phyloP scores from a whole-genome alignment of 2,329 filamentous ascomycete species.

The Aphanoascus verrucosus region DNA sequence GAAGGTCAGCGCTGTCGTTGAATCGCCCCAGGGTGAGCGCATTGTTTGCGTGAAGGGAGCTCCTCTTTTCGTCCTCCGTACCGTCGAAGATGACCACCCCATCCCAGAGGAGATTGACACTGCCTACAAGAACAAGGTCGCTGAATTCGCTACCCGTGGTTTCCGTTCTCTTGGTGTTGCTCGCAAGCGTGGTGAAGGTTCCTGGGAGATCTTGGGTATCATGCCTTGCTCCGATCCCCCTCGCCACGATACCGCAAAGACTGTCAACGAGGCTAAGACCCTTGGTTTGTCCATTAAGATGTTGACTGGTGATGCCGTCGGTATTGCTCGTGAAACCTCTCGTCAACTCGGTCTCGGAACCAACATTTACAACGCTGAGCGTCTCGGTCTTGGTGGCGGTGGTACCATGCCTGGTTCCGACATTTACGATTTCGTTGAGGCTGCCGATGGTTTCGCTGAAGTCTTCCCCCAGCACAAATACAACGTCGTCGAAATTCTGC shows the following conservation, averaged over 20 bases:
- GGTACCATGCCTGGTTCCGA: conserved; percentile 90
- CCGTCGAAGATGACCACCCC: conserved; percentile 72
- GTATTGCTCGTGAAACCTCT: conserved; percentile 83
- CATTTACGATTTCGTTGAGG: conserved; percentile 91
- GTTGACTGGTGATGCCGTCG: conserved; percentile 89
- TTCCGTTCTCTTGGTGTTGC: conserved; percentile 91
- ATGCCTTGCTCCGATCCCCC: conserved; percentile 91
- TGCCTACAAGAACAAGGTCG: conserved; percentile 85
- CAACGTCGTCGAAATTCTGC: conserved; percentile 83
- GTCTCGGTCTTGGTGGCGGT: conserved; percentile 77
- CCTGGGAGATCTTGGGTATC: conserved; percentile 88
- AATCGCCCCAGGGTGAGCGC: conserved; percentile 71
- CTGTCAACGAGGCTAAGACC: conserved; percentile 78
- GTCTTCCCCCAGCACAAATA: conserved; percentile 95
- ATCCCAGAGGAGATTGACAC: conserved; percentile 66
- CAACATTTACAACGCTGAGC: conserved; percentile 89
- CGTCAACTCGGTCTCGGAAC: conserved; percentile 84
- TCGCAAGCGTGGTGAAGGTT: conserved; percentile 69
- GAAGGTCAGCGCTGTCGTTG: conserved; percentile 75
- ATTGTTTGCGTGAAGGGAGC: conserved; percentile 88
- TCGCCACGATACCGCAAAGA: conserved; percentile 80
- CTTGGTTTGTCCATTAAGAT: conserved; percentile 90
- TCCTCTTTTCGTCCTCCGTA: conserved; percentile 76
- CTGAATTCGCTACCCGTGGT: conserved; percentile 82
- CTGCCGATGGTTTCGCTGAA: conserved; percentile 87